phyloP scores from a whole-genome alignment of 1,284 basidiomycete genomes.

The Cryptococcus neoformans region DNA sequence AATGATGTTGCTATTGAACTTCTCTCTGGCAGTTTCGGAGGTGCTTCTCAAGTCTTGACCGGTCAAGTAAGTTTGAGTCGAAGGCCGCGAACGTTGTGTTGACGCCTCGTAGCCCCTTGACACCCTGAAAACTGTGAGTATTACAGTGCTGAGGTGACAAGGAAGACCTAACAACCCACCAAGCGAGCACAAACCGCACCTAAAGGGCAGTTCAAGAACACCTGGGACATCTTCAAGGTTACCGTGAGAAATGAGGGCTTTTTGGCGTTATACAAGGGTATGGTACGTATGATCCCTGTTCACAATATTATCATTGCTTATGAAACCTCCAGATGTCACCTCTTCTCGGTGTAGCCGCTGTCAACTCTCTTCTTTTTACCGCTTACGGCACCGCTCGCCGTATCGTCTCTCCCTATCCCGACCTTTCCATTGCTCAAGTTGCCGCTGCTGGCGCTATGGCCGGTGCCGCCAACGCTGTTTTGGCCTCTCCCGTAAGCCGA shows the following conservation, averaged over 20 bases:
- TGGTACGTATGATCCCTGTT: conserved; percentile 5
- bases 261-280: conserved; percentile 88
- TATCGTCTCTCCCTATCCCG: conserved; percentile 80
- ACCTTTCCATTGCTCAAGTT: conserved; percentile 72
- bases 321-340: conserved; percentile 62
- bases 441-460: conserved; percentile 86
- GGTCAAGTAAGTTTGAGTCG: conserved; percentile 58
- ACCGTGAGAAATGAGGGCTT: conserved; percentile 84
- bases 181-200: conserved; percentile 53
- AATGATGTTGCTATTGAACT: conserved; percentile 47
- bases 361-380: conserved; percentile 92
- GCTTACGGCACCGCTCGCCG: conserved; percentile 79
- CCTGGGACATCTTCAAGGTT: conserved; percentile 79
- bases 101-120: conserved; percentile 55
- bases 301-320: neutral
- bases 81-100: neutral
- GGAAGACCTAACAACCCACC: too few species aligned
- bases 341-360: conserved; percentile 88
- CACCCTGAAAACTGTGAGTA: conserved; percentile 64
- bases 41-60: conserved; percentile 62
- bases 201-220: conserved; percentile 68
- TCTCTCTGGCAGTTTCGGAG: conserved; percentile 49
- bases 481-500: conserved; percentile 72
- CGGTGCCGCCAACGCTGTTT: conserved; percentile 79
- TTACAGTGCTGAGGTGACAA: too few species aligned